Evolutionary conservation across 768 basidiomycete genomes (phyloP).

Genomic region (Pulveroboletus frians): DNA sequence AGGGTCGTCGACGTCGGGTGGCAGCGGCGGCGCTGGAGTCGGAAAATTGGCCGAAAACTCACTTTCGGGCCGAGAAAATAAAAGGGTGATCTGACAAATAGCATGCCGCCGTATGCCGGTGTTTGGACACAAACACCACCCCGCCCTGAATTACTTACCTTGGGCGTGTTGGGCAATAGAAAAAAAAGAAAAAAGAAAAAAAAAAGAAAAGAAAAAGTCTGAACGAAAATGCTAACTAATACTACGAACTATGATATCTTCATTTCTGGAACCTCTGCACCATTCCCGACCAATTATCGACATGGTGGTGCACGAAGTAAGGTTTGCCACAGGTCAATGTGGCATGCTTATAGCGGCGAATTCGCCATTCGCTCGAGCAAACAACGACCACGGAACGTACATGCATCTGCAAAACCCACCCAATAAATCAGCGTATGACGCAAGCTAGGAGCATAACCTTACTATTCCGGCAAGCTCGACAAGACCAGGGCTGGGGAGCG

Average conservation of each 20-base stretch:
- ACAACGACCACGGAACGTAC: background rate
- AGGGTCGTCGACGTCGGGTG: slow-evolving; percentile 39
- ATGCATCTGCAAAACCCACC: background rate
- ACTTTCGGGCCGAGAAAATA: slow-evolving; percentile 50
- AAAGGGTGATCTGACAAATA: slow-evolving; percentile 29
- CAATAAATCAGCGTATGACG: slow-evolving; percentile 1
- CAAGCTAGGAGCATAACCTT: background rate
- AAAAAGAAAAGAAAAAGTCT: slow-evolving; percentile 10
- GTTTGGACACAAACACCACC: slow-evolving; percentile 29
- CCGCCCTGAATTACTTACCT: slow-evolving; percentile 28
- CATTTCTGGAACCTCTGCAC: background rate
- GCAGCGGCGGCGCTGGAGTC: slow-evolving; percentile 54
- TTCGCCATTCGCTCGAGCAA: slow-evolving; percentile 1
- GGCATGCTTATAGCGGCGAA: background rate
- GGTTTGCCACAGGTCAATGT: background rate
- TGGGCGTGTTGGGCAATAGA: slow-evolving; percentile 2
- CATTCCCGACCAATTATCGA: background rate
- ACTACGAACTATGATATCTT: slow-evolving; percentile 4
- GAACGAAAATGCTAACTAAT: slow-evolving; percentile 10
- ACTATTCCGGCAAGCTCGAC: slow-evolving; percentile 2
- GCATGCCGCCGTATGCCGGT: slow-evolving; percentile 27
- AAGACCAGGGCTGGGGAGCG: background rate
- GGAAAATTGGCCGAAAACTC: slow-evolving; percentile 60
- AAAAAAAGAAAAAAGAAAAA: slow-evolving; percentile 3
- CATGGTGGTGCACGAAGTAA: background rate